Base-by-base conservation (phyloP, 2,329 filamentous ascomycete species). In the Penicillium sp. region DNA sequence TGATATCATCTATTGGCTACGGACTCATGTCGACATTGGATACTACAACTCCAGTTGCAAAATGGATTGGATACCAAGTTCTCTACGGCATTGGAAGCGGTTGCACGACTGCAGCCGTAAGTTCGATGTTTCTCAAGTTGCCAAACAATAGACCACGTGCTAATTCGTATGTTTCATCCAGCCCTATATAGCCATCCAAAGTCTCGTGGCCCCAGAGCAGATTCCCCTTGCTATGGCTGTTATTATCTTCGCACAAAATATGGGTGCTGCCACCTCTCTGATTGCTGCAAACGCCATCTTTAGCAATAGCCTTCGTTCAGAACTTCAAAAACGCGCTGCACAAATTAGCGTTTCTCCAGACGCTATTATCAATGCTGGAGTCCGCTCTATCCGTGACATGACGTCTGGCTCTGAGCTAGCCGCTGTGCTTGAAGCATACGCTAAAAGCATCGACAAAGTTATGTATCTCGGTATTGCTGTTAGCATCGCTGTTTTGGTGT, bases 11-110 rank as follows among this genome's bases (percentile, higher is more conserved):
- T 3, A 61, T 76, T 42, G 69, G 66, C 17, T 64, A 61, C 29
- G 75, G 76, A 0, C 62, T 78, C 17, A 50, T 76, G 15, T 69
- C 68, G 1, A 72, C 68, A 7, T 41, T 76, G 10, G 63, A 54
- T 0, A 56, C 66, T 2, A 51, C 60, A 4, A 68, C 65, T 1
- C 33, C 61, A 1, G 53, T 54, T n/a, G 64, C 59, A 43, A 60
- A 61, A 27, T 71, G 69, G 67, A 65, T 71, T 19, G 71, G 70
- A 4, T 73, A 70, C 47, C 70, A 73, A 46, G 60, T 73, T 41
- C 54, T 73, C 25, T 62, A 60, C 48, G 69, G 69, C 9, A 51
- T 62, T 38, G 65, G 27, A 40, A 48, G 61, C 29, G 65, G 65
- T 38, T 57, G 50, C 23, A 60, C 45, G 13, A 46, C 57, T 10